A percentile compares a stretch with the other conserved stretches of the same genome.
phyloP scores from a whole-genome alignment of 768 basidiomycete genomes.

The Thelephora ganbajun region DNA sequence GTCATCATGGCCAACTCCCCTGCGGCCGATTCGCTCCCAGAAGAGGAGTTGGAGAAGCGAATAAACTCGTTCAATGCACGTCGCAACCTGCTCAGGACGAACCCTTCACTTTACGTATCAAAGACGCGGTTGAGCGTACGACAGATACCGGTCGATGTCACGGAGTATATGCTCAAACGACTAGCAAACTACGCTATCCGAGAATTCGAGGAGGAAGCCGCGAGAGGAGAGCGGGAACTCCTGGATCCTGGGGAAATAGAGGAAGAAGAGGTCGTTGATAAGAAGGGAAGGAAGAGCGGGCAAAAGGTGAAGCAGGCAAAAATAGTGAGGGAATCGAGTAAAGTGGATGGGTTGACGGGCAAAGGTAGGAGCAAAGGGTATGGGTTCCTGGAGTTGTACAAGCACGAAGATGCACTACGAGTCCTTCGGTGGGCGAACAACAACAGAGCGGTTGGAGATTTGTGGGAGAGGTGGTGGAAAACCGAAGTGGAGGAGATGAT shows the following conservation, averaged over 20 bases:
- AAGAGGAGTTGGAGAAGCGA: constrained; percentile 76
- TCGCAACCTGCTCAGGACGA: constrained; percentile 68
- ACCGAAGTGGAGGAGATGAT: constrained; percentile 54
- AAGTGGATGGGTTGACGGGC: constrained; percentile 78
- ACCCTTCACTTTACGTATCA: constrained; percentile 90
- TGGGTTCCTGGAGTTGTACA: constrained; percentile 85
- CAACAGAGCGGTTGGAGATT: constrained; percentile 45
- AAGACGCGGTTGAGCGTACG: constrained; percentile 89
- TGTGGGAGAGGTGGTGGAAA: constrained; percentile 79
- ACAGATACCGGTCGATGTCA: constrained; percentile 81
- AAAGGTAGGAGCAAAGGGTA: constrained; percentile 88
- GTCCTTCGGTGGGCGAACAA: constrained; percentile 93
- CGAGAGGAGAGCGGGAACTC: constrained; percentile 37
- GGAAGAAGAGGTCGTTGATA: constrained; percentile 14
- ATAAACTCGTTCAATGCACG: constrained; percentile 78
- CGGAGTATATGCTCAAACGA: constrained; percentile 81
- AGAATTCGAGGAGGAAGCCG: constrained; percentile 70
- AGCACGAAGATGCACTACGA: constrained; percentile 80
- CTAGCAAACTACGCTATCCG: constrained; percentile 72
- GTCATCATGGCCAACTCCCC: constrained; percentile 86
- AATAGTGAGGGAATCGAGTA: constrained; percentile 79
- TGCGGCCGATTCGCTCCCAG: constrained; percentile 53
- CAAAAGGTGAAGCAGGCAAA: constrained; percentile 73
- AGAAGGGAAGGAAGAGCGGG: constrained; percentile 16
- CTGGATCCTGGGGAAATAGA: constrained; percentile 62